These are phyloP conservation scores for Backusella liffmaniae DNA, from an alignment of 192 early-diverging fungal genomes.

Conservation along the genomic window DNA sequence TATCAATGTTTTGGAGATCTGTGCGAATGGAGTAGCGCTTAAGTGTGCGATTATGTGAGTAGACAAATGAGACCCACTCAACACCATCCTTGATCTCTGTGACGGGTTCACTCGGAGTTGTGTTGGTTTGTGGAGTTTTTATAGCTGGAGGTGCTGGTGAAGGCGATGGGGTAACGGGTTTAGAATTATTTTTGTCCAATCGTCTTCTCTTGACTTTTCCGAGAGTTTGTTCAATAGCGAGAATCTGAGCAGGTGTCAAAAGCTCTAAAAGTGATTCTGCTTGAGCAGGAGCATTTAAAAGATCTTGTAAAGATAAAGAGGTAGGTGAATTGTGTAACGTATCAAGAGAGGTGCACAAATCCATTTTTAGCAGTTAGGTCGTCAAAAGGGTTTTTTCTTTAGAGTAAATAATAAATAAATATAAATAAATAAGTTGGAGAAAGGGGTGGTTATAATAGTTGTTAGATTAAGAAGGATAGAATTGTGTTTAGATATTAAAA, in stretches of 20 bases:
- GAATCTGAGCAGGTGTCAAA: constrained; percentile 22
- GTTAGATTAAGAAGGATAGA: neutral
- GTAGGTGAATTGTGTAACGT: constrained; percentile 17
- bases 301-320: constrained; percentile 24
- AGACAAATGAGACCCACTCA: constrained; percentile 67
- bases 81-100: constrained; percentile 48
- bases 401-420: neutral
- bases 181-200: constrained; percentile 2
- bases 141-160: neutral
- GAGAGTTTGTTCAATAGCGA: constrained; percentile 18
- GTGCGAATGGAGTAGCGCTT: constrained; percentile 66
- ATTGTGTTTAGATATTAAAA: constrained; percentile 8
- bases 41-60: constrained; percentile 67
- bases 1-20: constrained; percentile 61
- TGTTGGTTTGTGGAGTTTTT: neutral
- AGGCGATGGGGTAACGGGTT: neutral
- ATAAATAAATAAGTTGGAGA: constrained; percentile 1
- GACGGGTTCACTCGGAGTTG: constrained; percentile 29
- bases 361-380: constrained; percentile 13
- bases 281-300: constrained; percentile 21
- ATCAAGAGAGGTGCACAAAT: constrained; percentile 12
- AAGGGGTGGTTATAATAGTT: neutral
- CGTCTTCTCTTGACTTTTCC: constrained; percentile 18
- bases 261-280: constrained; percentile 24
- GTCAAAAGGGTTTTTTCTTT: neutral